Base-by-base conservation (phyloP, 805 yeast genomes). In the Lachancea waltii region DNA sequence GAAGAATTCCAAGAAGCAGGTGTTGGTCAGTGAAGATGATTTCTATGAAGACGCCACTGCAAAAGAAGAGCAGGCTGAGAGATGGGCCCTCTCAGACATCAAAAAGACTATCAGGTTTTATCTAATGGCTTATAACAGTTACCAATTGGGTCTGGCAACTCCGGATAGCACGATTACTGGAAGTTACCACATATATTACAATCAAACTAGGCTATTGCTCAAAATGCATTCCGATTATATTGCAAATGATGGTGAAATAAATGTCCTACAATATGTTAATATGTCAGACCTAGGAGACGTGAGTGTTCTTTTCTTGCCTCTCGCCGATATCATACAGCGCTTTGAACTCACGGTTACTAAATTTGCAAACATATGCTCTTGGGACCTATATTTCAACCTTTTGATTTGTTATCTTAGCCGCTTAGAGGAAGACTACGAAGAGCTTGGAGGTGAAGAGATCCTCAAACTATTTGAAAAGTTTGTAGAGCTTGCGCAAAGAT, bases 41-140 rank as follows among this genome's bases (percentile, higher is more conserved):
- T 61, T 44, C 30, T 61, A 60, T 31, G 44, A 40, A n/a, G 60
- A 54, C 32, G 65, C 54, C 2, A 51, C 54, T 3, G 46, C 48
- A 6, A 44, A 37, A 30, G 65, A 61, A 41, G 63, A 58, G 33
- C 59, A 58, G 30, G 65, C 59, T n/a, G 64, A 58, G 29, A 49
- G 65, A 32, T 61, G 64, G 63, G 42, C 51, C 5, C 43, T 51
- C 3, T 58, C 62, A 2, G 65, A 61, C 38, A 43, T 59, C 9
- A 53, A 53, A 33, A 58, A 56, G 28, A 44, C 57, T 14, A 37
- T 60, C 13, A 42, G 53, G 23, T 49, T 50, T 22, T 58, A 54
- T 34, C 30, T 47, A n/a, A 43, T 43, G 33, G 60, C 65, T 1
- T 38, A 49, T 23, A 46, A 45, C 16, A 34, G 45, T 8, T 61